Evolutionary conservation across 164 flowering plant genomes (phyloP).

Genomic region (Berberis thunbergii): DNA sequence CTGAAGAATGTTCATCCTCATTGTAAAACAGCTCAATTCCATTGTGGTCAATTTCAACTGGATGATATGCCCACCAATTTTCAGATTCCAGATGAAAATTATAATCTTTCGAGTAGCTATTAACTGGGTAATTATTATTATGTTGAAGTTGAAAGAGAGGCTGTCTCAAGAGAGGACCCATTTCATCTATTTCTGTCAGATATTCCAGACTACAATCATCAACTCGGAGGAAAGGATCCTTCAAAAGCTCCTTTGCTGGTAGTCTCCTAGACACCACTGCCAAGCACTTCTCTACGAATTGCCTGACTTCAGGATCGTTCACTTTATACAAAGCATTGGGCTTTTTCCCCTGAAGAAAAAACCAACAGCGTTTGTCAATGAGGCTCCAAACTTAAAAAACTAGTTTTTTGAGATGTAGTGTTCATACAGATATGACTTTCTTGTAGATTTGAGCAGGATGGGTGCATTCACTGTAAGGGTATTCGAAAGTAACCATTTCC

Average conservation of each 20-base stretch:
- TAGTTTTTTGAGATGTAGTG: background rate
- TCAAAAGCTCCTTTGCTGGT: slow-evolving; percentile 73
- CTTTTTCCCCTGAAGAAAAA: slow-evolving; percentile 56
- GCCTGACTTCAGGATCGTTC: slow-evolving; percentile 69
- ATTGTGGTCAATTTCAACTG: slow-evolving; percentile 25
- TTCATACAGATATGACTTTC: slow-evolving; percentile 86
- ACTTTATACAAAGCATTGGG: slow-evolving; percentile 83
- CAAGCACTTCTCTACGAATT: slow-evolving; percentile 87
- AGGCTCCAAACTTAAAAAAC: background rate
- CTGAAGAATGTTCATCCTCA: slow-evolving; percentile 48
- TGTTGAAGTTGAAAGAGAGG: slow-evolving; percentile 21
- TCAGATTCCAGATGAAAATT: slow-evolving; percentile 29
- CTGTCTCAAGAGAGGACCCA: slow-evolving; percentile 28
- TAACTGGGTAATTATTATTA: slow-evolving; percentile 18
- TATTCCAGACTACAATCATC: slow-evolving; percentile 46
- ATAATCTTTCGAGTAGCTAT: slow-evolving; percentile 23
- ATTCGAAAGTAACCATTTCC: slow-evolving; percentile 95
- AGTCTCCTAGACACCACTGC: slow-evolving; percentile 67
- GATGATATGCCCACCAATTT: slow-evolving; percentile 30
- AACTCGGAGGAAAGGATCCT: slow-evolving; percentile 77
- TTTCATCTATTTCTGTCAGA: slow-evolving; percentile 23
- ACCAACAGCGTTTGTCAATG: background rate
- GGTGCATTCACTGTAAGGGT: slow-evolving; percentile 97
- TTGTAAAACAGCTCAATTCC: slow-evolving; percentile 54
- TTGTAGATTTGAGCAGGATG: slow-evolving; percentile 94